Percentiles rank a stretch among this genome's conserved stretches.
phyloP scores from a whole-genome alignment of 169 alveolate genomes.

The Cryptosporidium ubiquitum region DNA sequence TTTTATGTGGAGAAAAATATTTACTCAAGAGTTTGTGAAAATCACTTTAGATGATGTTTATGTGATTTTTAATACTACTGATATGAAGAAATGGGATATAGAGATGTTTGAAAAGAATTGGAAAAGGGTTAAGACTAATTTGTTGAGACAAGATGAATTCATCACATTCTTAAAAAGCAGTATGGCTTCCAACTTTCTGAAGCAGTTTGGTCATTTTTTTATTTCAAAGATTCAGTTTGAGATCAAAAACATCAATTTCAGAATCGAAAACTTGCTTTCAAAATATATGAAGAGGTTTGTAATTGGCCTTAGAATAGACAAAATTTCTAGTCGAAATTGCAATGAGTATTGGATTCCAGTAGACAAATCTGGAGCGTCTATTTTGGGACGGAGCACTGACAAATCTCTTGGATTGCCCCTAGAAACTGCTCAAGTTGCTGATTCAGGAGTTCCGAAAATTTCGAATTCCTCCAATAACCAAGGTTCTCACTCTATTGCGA shows the following conservation, averaged over 20 bases:
- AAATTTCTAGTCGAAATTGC: slow-evolving; percentile 24
- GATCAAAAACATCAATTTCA: slow-evolving; percentile 48
- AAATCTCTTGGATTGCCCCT: background rate
- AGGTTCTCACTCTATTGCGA: background rate
- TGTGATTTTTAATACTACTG: slow-evolving; percentile 48
- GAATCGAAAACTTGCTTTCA: slow-evolving; percentile 17
- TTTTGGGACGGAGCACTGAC: background rate
- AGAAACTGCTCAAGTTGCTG: background rate
- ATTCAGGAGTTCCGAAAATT: background rate
- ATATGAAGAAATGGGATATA: slow-evolving; percentile 49
- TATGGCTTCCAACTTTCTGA: slow-evolving; percentile 60
- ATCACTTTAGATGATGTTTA: slow-evolving; percentile 41
- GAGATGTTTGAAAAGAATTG: slow-evolving; percentile 69
- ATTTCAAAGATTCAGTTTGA: slow-evolving; percentile 63
- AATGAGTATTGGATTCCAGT: slow-evolving; percentile 70
- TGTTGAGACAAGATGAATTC: slow-evolving; percentile 50
- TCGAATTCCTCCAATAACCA: background rate
- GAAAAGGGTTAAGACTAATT: slow-evolving; percentile 36
- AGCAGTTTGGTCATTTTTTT: slow-evolving; percentile 31
- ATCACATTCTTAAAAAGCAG: slow-evolving; percentile 37
- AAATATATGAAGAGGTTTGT: slow-evolving; percentile 32
- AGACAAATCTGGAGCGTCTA: background rate
- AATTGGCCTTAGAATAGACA: slow-evolving; percentile 37
- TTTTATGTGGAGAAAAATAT: slow-evolving; percentile 47
- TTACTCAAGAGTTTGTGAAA: slow-evolving; percentile 46